Evolutionary conservation across 129 eudicot species (phyloP).

Genomic region (Lactuca saligna): DNA sequence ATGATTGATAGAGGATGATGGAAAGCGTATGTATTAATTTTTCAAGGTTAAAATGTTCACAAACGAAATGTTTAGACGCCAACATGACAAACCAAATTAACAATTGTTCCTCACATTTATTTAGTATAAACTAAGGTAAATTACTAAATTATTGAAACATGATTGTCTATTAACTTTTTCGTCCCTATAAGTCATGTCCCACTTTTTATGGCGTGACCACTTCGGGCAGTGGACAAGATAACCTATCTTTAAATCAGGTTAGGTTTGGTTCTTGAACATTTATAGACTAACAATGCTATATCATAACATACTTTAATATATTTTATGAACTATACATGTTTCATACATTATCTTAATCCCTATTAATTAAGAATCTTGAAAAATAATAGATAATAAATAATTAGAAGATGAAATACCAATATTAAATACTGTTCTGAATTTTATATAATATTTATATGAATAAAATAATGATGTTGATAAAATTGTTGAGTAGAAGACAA

Average conservation of each 20-base stretch:
- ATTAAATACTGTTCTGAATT: neutral
- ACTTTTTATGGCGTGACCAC: neutral
- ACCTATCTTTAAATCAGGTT: neutral
- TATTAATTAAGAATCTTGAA: neutral
- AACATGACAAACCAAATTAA: neutral
- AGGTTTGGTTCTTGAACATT: too few relatives aligned
- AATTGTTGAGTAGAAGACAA: slow-evolving; percentile 42
- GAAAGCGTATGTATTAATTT: neutral
- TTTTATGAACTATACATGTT: neutral
- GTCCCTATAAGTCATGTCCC: neutral
- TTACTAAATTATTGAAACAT: neutral
- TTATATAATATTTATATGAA: neutral
- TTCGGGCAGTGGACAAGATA: neutral
- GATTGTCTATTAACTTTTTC: neutral
- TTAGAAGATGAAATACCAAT: neutral
- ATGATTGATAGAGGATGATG: neutral
- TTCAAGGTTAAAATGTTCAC: neutral
- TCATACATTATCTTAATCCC: neutral
- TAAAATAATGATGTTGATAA: slow-evolving; percentile 13
- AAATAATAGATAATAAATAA: neutral
- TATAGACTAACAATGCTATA: too few relatives aligned
- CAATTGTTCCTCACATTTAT: neutral
- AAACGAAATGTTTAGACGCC: neutral
- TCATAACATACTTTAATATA: neutral
- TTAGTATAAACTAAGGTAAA: neutral